Conservation (phyloP, 1,284 basidiomycete genomes). For the Trametes pubescens region DNA sequence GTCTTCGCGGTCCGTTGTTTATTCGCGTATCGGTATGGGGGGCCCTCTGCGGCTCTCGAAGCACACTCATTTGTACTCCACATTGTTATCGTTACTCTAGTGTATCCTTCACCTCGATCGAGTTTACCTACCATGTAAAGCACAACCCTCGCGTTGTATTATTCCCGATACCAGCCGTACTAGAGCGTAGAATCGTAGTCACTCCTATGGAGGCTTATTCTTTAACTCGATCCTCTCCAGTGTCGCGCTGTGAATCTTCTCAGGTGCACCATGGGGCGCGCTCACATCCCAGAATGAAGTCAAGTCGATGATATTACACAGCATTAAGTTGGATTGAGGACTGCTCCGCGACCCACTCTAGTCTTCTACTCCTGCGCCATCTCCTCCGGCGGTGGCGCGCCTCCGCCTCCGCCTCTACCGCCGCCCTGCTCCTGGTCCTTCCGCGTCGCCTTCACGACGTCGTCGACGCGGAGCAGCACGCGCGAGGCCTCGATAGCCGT, state of each 20-base stretch:
- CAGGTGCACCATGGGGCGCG: too few relatives aligned
- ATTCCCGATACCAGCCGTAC: not conserved
- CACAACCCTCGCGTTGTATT: not conserved
- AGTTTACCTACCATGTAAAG: slow-evolving; percentile 1
- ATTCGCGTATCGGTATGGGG: not conserved
- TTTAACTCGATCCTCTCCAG: too few relatives aligned
- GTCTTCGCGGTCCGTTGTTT: not conserved
- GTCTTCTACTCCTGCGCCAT: slow-evolving; percentile 50
- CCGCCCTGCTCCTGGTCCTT: slow-evolving; percentile 69
- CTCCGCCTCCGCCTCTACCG: slow-evolving; percentile 45
- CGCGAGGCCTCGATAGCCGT: slow-evolving; percentile 95
- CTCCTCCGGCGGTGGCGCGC: slow-evolving; percentile 61
- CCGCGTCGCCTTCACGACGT: slow-evolving; percentile 88
- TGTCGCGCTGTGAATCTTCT: too few relatives aligned
- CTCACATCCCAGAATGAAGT: not conserved
- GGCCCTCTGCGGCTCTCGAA: not conserved
- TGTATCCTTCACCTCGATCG: slow-evolving; percentile 5
- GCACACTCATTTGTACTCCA: slow-evolving; percentile 14
- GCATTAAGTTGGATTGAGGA: slow-evolving; percentile 23
- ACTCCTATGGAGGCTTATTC: too few relatives aligned
- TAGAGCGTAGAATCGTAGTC: too few relatives aligned
- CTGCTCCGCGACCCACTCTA: slow-evolving; percentile 19
- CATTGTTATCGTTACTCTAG: slow-evolving; percentile 8
- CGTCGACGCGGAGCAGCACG: slow-evolving; percentile 92
- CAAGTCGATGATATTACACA: slow-evolving; percentile 26